Conservation (phyloP, 805 yeast species). For the Metschnikowia kofuensis region DNA sequence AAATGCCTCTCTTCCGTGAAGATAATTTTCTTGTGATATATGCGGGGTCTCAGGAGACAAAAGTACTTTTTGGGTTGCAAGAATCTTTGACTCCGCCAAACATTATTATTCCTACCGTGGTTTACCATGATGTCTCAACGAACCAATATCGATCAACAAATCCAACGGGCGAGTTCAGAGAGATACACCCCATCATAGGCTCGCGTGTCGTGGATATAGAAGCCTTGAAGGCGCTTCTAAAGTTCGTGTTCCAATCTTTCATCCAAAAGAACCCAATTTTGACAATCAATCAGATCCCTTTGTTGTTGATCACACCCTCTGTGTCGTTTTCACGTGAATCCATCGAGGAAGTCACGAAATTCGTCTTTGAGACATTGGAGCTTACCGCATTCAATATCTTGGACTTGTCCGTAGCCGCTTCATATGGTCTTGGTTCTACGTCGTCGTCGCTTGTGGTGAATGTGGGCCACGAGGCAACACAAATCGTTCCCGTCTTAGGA, state of each 20-base stretch:
- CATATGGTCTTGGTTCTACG: constrained; percentile 68
- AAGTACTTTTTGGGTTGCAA: constrained; percentile 79
- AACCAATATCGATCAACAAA: constrained; percentile 36
- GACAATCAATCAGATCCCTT: constrained; percentile 65
- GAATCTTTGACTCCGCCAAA: constrained; percentile 73
- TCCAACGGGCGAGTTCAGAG: constrained; percentile 28
- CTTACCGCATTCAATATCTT: constrained; percentile 69
- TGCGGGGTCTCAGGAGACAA: constrained; percentile 74
- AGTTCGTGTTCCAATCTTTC: constrained; percentile 40
- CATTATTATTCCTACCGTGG: constrained; percentile 72
- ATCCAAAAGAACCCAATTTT: constrained; percentile 38
- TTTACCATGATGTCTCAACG: constrained; percentile 46
- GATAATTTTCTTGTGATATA: constrained; percentile 56
- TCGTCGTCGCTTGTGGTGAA: constrained; percentile 74
- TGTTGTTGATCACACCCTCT: constrained; percentile 62
- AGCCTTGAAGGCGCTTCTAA: constrained; percentile 66
- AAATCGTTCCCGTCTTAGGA: constrained; percentile 76
- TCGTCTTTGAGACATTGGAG: constrained; percentile 69
- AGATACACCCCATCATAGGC: constrained; percentile 58
- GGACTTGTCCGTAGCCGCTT: constrained; percentile 64
- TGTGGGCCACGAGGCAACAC: constrained; percentile 72
- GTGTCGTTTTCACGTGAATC: constrained; percentile 64
- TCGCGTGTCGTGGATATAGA: constrained; percentile 65
- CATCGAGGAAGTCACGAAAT: constrained; percentile 69
- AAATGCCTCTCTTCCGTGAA: constrained; percentile 45